A percentile compares a stretch with the other conserved stretches of the same genome.
These are phyloP conservation scores for Torulaspora gathmanii DNA, from an alignment of 805 yeast species.

Conservation along the genomic window DNA sequence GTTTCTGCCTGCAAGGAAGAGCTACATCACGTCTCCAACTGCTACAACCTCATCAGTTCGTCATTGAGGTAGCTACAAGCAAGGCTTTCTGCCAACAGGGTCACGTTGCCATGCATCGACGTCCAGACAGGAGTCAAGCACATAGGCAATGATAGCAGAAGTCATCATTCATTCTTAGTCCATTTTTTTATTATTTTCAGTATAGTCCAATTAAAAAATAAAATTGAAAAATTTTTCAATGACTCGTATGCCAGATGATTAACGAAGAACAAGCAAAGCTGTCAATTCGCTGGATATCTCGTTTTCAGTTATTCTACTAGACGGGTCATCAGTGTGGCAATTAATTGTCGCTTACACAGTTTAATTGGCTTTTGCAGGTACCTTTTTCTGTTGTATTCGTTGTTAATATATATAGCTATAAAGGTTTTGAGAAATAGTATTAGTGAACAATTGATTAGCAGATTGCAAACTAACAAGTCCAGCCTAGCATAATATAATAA, in stretches of 20 bases:
- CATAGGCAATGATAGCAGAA: not conserved
- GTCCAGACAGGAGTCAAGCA: not conserved
- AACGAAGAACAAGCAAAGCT: not conserved
- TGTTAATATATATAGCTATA: no score
- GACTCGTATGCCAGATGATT: slow-evolving; percentile 6
- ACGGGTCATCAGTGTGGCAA: no score
- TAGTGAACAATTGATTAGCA: no score
- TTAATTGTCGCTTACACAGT: no score
- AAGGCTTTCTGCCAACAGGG: no score
- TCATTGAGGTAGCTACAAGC: not conserved
- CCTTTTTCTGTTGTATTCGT: no score
- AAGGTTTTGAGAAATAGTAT: no score
- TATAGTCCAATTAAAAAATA: not conserved
- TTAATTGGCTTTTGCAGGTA: no score
- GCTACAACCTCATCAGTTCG: slow-evolving; percentile 40
- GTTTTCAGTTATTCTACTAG: no score
- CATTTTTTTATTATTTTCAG: not conserved
- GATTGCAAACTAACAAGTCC: no score
- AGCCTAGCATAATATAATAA: not conserved
- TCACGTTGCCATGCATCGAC: not conserved
- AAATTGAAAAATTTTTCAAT: slow-evolving; percentile 3
- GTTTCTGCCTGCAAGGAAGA: slow-evolving; percentile 57
- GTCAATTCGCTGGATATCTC: no score
- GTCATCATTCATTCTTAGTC: not conserved
- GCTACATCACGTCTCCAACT: slow-evolving; percentile 51